Percentiles rank a stretch among this genome's conserved stretches.
Conservation (phyloP, 306 rosid genomes). For the Fragaria ananassa region DNA sequence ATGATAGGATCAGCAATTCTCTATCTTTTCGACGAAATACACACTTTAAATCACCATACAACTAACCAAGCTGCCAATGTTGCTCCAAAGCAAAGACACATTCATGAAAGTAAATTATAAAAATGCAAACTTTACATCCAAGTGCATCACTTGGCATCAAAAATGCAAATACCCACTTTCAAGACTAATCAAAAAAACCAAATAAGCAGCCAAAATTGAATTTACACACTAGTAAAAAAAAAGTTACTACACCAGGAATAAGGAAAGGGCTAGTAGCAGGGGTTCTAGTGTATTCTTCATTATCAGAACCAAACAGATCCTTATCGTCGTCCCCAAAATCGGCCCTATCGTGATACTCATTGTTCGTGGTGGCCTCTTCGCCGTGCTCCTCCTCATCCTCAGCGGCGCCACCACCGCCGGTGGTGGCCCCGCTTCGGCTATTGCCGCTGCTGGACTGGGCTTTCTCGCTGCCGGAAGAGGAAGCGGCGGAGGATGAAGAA, state of each 20-base stretch:
- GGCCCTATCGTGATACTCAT: constrained; percentile 20
- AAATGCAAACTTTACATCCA: background rate
- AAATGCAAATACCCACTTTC: background rate
- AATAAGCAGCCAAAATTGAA: background rate
- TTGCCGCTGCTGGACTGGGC: constrained; percentile 35
- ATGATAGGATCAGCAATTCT: background rate
- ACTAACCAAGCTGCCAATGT: background rate
- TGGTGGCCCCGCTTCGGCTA: constrained; percentile 49
- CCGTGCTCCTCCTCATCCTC: constrained; percentile 57
- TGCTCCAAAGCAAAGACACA: background rate
- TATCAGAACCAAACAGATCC: constrained; percentile 90
- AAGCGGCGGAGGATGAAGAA: constrained; percentile 22
- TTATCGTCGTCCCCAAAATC: constrained; percentile 40
- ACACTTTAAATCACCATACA: background rate
- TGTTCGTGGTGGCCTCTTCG: constrained; percentile 40
- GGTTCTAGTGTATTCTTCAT: constrained; percentile 81
- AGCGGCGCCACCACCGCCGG: background rate
- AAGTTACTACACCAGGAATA: constrained; percentile 62
- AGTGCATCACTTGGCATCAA: background rate
- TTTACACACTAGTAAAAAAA: too few species aligned
- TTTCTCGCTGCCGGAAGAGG: constrained; percentile 63
- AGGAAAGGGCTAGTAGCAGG: constrained; percentile 59
- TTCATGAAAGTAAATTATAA: background rate
- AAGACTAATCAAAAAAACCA: background rate
- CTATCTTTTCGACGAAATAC: background rate